phyloP scores from a whole-genome alignment of 371 early-diverging fungal species.

The Zychaea mexicana region DNA sequence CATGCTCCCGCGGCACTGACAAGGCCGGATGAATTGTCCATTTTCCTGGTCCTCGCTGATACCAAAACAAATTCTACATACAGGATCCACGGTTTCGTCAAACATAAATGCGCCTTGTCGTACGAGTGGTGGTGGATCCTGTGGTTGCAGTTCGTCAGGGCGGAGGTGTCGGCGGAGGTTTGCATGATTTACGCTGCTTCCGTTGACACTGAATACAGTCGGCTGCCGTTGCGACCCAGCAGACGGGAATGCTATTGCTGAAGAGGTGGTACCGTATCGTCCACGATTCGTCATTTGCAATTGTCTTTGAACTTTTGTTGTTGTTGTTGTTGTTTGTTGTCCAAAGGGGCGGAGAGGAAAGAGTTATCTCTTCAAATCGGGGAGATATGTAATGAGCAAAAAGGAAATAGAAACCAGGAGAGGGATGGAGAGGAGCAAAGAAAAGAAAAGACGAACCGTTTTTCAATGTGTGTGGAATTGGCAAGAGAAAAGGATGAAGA shows the following conservation, averaged over 20 bases:
- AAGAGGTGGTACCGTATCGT: neutral
- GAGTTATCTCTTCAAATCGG: too few species aligned
- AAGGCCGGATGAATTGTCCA: constrained; percentile 5
- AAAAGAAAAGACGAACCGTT: too few species aligned
- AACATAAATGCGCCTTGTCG: constrained; percentile 11
- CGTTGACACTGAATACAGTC: neutral
- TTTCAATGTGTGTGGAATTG: too few species aligned
- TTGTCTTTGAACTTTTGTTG: neutral
- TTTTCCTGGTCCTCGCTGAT: neutral
- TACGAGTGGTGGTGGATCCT: constrained; percentile 2
- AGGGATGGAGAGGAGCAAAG: too few species aligned
- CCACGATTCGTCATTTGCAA: neutral
- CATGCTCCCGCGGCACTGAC: constrained; percentile 9
- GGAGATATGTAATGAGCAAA: too few species aligned
- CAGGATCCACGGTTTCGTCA: neutral
- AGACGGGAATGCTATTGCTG: neutral
- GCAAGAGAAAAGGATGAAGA: too few species aligned
- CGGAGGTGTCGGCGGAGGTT: constrained; percentile 6
- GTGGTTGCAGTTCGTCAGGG: neutral
- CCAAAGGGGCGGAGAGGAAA: too few species aligned
- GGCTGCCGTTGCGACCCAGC: constrained; percentile 2
- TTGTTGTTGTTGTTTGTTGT: too few species aligned
- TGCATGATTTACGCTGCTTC: constrained; percentile 8
- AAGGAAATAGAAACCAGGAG: too few species aligned
- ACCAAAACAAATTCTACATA: neutral